Conservation (phyloP, 495 filamentous ascomycete species). For the Neurospora terricola region DNA sequence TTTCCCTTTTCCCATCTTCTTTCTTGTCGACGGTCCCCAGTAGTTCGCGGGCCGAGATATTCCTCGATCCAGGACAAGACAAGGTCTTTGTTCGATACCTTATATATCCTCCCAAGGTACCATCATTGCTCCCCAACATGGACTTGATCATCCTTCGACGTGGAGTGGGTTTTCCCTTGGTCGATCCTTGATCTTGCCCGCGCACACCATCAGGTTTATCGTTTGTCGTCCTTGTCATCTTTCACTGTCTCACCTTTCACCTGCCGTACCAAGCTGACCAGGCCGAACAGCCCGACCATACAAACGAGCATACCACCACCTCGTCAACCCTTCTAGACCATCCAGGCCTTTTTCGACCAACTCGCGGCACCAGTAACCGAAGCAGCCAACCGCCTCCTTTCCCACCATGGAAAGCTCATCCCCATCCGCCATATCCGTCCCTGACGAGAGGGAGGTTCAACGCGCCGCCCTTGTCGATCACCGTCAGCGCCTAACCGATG, state of each 20-base stretch:
- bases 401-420: conserved; percentile 29
- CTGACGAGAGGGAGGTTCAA: conserved; percentile 24
- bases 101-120: neutral
- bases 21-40: neutral
- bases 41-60: neutral
- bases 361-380: neutral
- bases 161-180: neutral
- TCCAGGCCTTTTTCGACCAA: neutral
- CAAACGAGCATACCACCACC: neutral
- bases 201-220: neutral
- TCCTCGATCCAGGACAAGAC: neutral
- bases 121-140: neutral
- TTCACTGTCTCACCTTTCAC: neutral
- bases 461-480: conserved; percentile 32
- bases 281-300: neutral
- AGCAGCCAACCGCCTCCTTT: neutral
- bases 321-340: neutral
- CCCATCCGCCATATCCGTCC: conserved; percentile 14
- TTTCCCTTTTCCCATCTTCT: neutral
- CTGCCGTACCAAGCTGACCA: neutral
- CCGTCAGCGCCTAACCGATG: conserved; percentile 37
- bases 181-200: neutral
- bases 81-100: neutral
- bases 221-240: neutral
- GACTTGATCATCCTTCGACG: neutral